Conservation (phyloP, 352 stramenopile genomes). For the Phytophthora meadii region DNA sequence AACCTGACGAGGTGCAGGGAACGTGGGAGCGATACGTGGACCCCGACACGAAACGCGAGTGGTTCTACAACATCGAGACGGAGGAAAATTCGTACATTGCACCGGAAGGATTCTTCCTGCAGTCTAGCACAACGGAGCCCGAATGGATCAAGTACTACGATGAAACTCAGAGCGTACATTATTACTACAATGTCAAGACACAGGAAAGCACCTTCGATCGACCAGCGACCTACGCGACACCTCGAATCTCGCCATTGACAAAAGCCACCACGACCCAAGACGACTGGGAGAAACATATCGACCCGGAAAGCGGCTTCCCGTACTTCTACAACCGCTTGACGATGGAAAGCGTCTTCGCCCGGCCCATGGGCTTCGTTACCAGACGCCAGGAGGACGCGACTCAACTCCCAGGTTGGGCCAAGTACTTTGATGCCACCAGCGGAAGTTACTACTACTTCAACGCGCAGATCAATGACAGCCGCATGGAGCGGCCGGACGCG, state of each 20-base stretch:
- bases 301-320: conserved; percentile 47
- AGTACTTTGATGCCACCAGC: conserved; percentile 64
- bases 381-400: conserved; percentile 13
- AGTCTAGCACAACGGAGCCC: background rate
- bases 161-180: conserved; percentile 64
- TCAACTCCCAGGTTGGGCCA: conserved; percentile 37
- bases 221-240: conserved; percentile 38
- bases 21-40: conserved; percentile 76
- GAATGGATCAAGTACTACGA: conserved; percentile 78
- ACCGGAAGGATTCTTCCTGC: conserved; percentile 37
- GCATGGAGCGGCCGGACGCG: conserved; percentile 41
- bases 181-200: conserved; percentile 56
- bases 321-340: conserved; percentile 89
- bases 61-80: conserved; percentile 82
- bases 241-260: conserved; percentile 23
- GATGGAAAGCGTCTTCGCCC: conserved; percentile 69
- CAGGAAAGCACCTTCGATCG: conserved; percentile 41
- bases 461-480: conserved; percentile 50
- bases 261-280: conserved; percentile 10
- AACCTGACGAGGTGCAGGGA: conserved; percentile 48
- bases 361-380: conserved; percentile 40
- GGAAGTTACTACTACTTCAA: conserved; percentile 80
- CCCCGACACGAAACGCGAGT: conserved; percentile 42
- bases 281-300: conserved; percentile 58
- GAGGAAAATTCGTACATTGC: conserved; percentile 59